A percentile compares a stretch with the other conserved stretches of the same genome.
Evolutionary conservation across 1,139 yeast species (phyloP).

Genomic region (Zygoascus meyerae): DNA sequence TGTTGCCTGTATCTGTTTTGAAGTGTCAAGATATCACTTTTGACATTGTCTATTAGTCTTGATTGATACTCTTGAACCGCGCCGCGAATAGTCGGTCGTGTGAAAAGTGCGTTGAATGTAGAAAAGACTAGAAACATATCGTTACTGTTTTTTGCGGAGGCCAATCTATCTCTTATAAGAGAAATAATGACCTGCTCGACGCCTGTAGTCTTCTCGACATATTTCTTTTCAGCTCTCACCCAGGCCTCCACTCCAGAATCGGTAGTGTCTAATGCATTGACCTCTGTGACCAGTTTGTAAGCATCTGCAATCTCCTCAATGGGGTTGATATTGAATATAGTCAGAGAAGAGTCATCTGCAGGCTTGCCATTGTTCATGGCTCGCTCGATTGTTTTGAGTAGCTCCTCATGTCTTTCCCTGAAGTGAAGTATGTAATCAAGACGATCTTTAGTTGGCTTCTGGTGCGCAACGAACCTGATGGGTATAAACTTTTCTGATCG

Average conservation of each 20-base stretch:
- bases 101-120: slow-evolving; percentile 43
- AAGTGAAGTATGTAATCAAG: slow-evolving; percentile 44
- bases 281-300: slow-evolving; percentile 36
- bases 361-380: slow-evolving; percentile 30
- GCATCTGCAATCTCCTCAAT: slow-evolving; percentile 39
- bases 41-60: slow-evolving; percentile 43
- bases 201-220: slow-evolving; percentile 39
- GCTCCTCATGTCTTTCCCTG: slow-evolving; percentile 50
- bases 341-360: slow-evolving; percentile 19
- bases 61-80: slow-evolving; percentile 54
- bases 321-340: slow-evolving; percentile 27
- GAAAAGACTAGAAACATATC: slow-evolving; percentile 50
- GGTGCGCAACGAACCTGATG: slow-evolving; percentile 50
- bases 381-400: slow-evolving; percentile 37
- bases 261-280: slow-evolving; percentile 39
- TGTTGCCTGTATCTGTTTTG: slow-evolving; percentile 39
- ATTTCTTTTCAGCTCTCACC: slow-evolving; percentile 38
- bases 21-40: slow-evolving; percentile 40
- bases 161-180: slow-evolving; percentile 38
- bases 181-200: slow-evolving; percentile 45
- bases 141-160: slow-evolving; percentile 38
- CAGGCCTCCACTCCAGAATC: slow-evolving; percentile 35
- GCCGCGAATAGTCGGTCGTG: slow-evolving; percentile 47
- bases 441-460: slow-evolving; percentile 43
- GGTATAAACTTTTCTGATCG: slow-evolving; percentile 68